A percentile compares a stretch with the other conserved stretches of the same genome.
Conservation (phyloP, 23 red algal species). For the Gracilaria domingensis region DNA sequence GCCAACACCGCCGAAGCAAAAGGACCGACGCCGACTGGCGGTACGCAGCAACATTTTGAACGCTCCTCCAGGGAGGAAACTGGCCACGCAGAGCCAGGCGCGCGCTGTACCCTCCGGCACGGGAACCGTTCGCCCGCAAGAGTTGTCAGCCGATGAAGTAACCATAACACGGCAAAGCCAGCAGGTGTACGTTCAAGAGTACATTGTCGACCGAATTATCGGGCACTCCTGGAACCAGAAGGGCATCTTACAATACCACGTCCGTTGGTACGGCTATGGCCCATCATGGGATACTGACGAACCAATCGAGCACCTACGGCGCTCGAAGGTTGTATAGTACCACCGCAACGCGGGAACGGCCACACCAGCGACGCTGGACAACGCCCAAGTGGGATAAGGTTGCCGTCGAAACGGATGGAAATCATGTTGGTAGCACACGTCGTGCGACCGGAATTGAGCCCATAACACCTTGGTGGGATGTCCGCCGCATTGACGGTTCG, state of each 20-base stretch:
- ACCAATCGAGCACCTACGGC: neutral
- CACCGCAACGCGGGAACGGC: neutral
- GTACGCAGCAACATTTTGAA: too few relatives aligned
- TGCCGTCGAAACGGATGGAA: too few relatives aligned
- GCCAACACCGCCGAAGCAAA: too few relatives aligned
- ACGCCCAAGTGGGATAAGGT: slow-evolving; percentile 9
- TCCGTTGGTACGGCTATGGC: neutral
- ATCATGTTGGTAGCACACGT: too few relatives aligned
- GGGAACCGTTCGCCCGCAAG: neutral
- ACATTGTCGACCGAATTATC: neutral
- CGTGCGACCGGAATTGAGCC: too few relatives aligned
- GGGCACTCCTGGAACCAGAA: neutral
- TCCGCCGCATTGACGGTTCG: too few relatives aligned
- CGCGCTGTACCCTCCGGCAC: too few relatives aligned
- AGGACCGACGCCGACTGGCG: too few relatives aligned
- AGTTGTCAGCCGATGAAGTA: neutral
- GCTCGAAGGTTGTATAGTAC: neutral
- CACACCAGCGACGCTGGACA: slow-evolving; percentile 15
- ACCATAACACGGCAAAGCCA: neutral
- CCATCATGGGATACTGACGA: neutral
- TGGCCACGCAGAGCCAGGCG: too few relatives aligned
- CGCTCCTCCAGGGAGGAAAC: too few relatives aligned
- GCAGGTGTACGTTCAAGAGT: neutral
- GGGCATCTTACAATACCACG: neutral
- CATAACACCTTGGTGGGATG: too few relatives aligned